Percentiles rank a stretch among this genome's conserved stretches.
These are phyloP conservation scores for Hydrangea macrophylla DNA, from an alignment of 148 eudicot species.

Conservation along the genomic window DNA sequence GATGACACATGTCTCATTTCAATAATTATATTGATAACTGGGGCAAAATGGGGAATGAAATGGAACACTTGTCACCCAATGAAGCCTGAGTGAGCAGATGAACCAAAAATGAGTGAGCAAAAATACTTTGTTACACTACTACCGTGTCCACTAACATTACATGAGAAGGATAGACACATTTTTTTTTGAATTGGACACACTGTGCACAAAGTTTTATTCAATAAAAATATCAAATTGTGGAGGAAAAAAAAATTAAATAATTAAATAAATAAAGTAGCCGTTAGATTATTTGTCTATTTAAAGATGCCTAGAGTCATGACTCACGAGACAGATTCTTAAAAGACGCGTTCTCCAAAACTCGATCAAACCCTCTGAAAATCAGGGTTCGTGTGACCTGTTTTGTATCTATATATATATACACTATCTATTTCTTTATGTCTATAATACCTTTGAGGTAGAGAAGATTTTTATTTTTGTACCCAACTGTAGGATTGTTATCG, in stretches of 20 bases:
- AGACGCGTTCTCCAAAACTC: not conserved
- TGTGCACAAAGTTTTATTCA: no score
- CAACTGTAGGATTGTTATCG: not conserved
- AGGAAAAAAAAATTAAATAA: not conserved
- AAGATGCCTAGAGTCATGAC: not conserved
- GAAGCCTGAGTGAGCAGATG: no score
- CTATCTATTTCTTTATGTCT: not conserved
- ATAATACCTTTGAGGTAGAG: not conserved
- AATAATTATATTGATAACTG: no score
- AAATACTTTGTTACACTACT: no score
- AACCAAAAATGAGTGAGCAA: no score
- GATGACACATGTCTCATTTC: no score
- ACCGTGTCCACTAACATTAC: no score
- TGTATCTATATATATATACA: not conserved
- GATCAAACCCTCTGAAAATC: not conserved
- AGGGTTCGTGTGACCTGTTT: not conserved
- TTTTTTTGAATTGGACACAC: no score
- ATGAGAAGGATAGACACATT: no score
- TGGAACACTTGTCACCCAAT: no score
- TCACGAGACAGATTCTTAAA: not conserved
- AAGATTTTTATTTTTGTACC: not conserved
- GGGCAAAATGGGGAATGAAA: no score
- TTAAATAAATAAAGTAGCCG: slow-evolving; percentile 26
- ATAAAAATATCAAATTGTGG: no score
- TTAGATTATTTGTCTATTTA: slow-evolving; percentile 15